phyloP scores from a whole-genome alignment of 2,329 filamentous ascomycete genomes.

The Xylariaceae sp. region DNA sequence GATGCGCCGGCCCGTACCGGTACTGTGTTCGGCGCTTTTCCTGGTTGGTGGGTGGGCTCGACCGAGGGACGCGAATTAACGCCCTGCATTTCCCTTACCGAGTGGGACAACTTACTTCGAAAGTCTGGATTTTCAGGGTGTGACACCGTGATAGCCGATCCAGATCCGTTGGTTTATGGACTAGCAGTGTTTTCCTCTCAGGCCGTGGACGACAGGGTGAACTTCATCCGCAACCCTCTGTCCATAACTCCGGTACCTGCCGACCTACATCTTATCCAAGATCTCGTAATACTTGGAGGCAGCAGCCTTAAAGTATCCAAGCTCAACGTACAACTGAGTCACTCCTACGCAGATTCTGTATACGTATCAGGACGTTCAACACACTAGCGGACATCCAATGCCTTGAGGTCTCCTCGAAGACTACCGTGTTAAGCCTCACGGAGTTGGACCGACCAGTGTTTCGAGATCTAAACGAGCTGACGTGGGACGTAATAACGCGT shows the following conservation, averaged over 20 bases:
- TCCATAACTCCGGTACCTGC: neutral
- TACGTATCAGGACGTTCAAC: neutral
- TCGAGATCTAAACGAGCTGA: neutral
- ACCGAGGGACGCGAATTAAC: slow-evolving; percentile 10
- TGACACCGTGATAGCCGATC: slow-evolving; percentile 8
- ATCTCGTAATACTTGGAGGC: too few species aligned
- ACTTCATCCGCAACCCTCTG: slow-evolving; percentile 14
- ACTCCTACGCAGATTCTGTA: neutral
- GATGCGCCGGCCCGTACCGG: slow-evolving; percentile 3
- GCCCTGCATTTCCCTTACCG: slow-evolving; percentile 2
- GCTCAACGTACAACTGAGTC: too few species aligned
- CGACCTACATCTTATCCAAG: too few species aligned
- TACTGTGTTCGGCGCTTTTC: slow-evolving; percentile 10
- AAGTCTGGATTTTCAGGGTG: slow-evolving; percentile 18
- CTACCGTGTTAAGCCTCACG: slow-evolving; percentile 1
- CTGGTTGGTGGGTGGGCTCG: slow-evolving; percentile 15
- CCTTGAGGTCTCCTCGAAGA: neutral
- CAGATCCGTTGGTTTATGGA: slow-evolving; percentile 1
- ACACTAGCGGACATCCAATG: neutral
- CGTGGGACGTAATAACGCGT: slow-evolving; percentile 1
- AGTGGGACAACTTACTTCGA: slow-evolving; percentile 18
- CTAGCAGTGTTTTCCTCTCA: slow-evolving; percentile 14
- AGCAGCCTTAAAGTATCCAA: too few species aligned
- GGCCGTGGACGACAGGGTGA: slow-evolving; percentile 16
- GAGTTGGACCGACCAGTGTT: slow-evolving; percentile 4